These are phyloP conservation scores for Citrus sp. DNA, from an alignment of 345 rosid species.

Conservation along the genomic window DNA sequence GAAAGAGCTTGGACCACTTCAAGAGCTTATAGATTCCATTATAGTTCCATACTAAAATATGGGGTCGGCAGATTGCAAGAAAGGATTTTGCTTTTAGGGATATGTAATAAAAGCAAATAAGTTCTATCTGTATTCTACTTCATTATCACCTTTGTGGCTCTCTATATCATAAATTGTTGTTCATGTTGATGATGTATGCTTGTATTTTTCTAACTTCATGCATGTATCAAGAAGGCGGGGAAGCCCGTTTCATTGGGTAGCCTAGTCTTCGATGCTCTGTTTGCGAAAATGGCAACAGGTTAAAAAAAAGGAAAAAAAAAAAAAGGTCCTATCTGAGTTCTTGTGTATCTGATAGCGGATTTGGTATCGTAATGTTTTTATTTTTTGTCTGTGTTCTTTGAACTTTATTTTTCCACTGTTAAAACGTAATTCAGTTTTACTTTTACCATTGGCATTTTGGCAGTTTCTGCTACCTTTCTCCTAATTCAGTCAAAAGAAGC, in stretches of 20 bases:
- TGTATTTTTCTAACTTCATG: background rate
- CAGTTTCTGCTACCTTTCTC: background rate
- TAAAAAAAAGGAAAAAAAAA: no score
- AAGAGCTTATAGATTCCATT: constrained; percentile 91
- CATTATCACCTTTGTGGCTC: background rate
- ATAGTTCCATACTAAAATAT: constrained; percentile 60
- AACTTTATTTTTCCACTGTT: no score
- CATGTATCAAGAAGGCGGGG: background rate
- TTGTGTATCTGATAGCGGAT: no score
- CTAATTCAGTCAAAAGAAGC: background rate
- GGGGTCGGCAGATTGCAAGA: background rate
- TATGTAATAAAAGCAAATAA: constrained; percentile 1
- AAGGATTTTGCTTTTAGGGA: background rate
- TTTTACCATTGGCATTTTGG: no score
- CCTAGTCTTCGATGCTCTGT: background rate
- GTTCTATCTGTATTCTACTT: background rate
- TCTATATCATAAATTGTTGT: background rate
- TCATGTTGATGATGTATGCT: background rate
- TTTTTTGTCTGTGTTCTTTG: no score
- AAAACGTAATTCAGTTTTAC: background rate
- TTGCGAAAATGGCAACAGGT: background rate
- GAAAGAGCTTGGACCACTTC: constrained; percentile 97
- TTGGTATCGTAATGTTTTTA: no score
- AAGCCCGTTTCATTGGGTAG: background rate
- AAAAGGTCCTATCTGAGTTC: no score